These are phyloP conservation scores for Neoarthrinium moseri DNA, from an alignment of 2,329 filamentous ascomycete species.

Conservation along the genomic window DNA sequence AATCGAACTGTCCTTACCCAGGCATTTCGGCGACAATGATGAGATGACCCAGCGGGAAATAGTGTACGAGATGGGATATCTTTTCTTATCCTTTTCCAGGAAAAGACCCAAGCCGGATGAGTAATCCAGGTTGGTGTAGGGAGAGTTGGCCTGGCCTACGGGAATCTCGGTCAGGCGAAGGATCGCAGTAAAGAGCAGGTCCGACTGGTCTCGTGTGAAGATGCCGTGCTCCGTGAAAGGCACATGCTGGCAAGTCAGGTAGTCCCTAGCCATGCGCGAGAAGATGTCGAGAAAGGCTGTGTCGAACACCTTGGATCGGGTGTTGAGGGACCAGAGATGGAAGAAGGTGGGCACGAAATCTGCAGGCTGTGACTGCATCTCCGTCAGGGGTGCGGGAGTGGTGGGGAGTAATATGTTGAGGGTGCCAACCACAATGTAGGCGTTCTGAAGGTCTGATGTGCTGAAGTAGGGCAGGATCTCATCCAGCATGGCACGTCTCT, in stretches of 20 bases:
- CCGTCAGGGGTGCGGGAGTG: constrained; percentile 68
- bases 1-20: constrained; percentile 75
- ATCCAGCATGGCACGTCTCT: constrained; percentile 77
- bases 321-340: constrained; percentile 92
- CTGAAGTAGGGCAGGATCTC: constrained; percentile 87
- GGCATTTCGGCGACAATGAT: constrained; percentile 82
- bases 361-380: constrained; percentile 77
- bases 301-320: constrained; percentile 84
- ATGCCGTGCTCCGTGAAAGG: constrained; percentile 85
- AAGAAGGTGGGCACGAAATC: constrained; percentile 92
- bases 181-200: constrained; percentile 88
- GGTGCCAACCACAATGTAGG: constrained; percentile 87
- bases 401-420: constrained; percentile 89
- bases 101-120: constrained; percentile 80
- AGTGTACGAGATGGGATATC: constrained; percentile 88
- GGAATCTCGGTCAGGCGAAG: constrained; percentile 90
- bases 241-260: constrained; percentile 70
- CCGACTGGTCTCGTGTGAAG: constrained; percentile 88
- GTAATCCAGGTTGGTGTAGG: constrained; percentile 84
- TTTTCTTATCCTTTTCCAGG: constrained; percentile 89
- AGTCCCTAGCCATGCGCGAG: constrained; percentile 83
- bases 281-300: constrained; percentile 85
- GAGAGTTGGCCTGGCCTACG: constrained; percentile 91
- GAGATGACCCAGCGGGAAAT: constrained; percentile 91
- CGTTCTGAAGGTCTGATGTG: constrained; percentile 86